Evolutionary conservation across 2,329 filamentous ascomycete species (phyloP).

Genomic region (Sporothrix luriei): DNA sequence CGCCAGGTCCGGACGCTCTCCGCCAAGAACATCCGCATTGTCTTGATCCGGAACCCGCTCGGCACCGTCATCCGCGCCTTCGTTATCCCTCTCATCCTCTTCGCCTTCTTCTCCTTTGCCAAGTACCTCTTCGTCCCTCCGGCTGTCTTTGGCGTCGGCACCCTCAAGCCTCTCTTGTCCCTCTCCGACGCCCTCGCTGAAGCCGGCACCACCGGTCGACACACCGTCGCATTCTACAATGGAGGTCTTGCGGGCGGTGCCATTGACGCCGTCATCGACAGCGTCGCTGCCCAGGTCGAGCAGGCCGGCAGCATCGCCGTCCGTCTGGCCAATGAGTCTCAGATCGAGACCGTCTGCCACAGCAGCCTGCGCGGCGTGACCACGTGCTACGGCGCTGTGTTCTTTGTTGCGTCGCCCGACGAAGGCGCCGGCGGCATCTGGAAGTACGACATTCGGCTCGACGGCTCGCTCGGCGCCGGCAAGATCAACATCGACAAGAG

Average conservation of each 20-base stretch:
- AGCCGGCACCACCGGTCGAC: conserved; percentile 58
- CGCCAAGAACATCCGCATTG: conserved; percentile 63
- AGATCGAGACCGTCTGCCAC: conserved; percentile 54
- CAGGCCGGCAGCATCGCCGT: conserved; percentile 53
- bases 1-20: conserved; percentile 64
- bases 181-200: conserved; percentile 64
- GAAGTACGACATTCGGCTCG: conserved; percentile 84
- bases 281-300: conserved; percentile 60
- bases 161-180: conserved; percentile 61
- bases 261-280: conserved; percentile 70
- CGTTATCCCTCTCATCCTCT: conserved; percentile 60
- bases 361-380: conserved; percentile 65
- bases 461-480: conserved; percentile 67
- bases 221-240: conserved; percentile 78
- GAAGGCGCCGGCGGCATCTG: conserved; percentile 69
- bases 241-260: conserved; percentile 69
- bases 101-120: conserved; percentile 67
- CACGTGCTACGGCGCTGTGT: conserved; percentile 70
- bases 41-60: conserved; percentile 56
- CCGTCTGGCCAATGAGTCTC: conserved; percentile 38
- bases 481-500: conserved; percentile 65
- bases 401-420: conserved; percentile 72
- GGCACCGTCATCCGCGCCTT: conserved; percentile 61
- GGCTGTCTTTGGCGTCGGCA: conserved; percentile 72
- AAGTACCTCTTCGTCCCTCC: conserved; percentile 82